These are phyloP conservation scores for Elymus sibiricus DNA, from an alignment of 176 grass and related monocot species.

Conservation along the genomic window DNA sequence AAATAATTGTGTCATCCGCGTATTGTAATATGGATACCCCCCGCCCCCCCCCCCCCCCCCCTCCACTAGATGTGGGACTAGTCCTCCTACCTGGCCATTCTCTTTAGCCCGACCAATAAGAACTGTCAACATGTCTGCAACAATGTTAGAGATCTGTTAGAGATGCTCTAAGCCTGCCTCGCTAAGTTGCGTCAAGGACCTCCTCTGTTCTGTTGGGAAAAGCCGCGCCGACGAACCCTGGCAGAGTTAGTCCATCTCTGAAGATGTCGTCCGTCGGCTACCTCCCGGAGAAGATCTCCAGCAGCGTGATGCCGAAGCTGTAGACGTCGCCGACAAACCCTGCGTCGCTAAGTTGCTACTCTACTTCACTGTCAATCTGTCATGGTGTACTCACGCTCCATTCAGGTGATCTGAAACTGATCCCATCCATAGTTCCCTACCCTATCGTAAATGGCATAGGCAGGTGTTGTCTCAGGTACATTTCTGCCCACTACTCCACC, in stretches of 20 bases:
- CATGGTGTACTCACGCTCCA: too few relatives aligned
- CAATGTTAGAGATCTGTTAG: too few relatives aligned
- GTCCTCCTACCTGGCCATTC: too few relatives aligned
- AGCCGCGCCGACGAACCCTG: neutral
- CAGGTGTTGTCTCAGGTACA: neutral
- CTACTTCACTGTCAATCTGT: too few relatives aligned
- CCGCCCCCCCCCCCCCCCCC: too few relatives aligned
- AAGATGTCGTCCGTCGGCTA: neutral
- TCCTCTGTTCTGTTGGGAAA: neutral
- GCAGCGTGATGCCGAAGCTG: slow-evolving; percentile 24
- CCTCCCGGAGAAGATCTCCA: slow-evolving; percentile 23
- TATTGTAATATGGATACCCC: too few relatives aligned
- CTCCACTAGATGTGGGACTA: too few relatives aligned
- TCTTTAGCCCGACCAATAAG: too few relatives aligned
- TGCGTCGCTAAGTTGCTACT: too few relatives aligned
- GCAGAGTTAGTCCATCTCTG: neutral
- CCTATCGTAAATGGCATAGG: neutral
- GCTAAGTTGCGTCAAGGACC: neutral
- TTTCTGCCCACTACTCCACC: neutral
- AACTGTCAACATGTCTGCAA: too few relatives aligned
- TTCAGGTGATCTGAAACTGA: neutral
- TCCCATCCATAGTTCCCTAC: neutral
- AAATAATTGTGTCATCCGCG: too few relatives aligned
- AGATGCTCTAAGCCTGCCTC: too few relatives aligned
- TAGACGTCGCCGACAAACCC: slow-evolving; percentile 28